These are phyloP conservation scores for Yarrowia keelungensis DNA, from an alignment of 805 yeast genomes.

Conservation along the genomic window DNA sequence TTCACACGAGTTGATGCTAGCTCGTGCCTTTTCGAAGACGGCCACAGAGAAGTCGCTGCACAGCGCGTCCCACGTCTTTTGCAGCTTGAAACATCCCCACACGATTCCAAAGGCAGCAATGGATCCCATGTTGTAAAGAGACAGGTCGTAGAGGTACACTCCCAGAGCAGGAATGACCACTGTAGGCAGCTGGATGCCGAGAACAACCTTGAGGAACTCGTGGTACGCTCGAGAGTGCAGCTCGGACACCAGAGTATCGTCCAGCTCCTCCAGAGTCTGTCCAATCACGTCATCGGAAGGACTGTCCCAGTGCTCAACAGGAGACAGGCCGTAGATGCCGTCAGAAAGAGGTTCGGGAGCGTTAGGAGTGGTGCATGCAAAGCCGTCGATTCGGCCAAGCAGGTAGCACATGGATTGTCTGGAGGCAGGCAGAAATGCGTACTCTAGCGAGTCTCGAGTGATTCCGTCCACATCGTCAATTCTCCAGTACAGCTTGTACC, in stretches of 20 bases:
- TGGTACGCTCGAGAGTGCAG: constrained; percentile 47
- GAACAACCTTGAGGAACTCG: constrained; percentile 42
- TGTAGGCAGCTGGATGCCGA: constrained; percentile 51
- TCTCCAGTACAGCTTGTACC: constrained; percentile 51
- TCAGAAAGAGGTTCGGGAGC: constrained; percentile 14
- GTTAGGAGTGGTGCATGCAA: constrained; percentile 38
- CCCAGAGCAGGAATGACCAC: constrained; percentile 48
- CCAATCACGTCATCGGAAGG: constrained; percentile 36
- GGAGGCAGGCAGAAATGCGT: constrained; percentile 47
- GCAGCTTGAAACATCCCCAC: constrained; percentile 50
- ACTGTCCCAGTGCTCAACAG: constrained; percentile 19
- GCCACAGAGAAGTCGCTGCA: constrained; percentile 43
- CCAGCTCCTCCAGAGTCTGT: constrained; percentile 37
- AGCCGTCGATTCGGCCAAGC: constrained; percentile 48
- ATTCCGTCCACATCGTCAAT: constrained; percentile 51
- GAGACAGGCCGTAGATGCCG: constrained; percentile 12
- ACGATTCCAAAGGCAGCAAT: constrained; percentile 51
- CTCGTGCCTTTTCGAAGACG: constrained; percentile 45
- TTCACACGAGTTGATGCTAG: constrained; percentile 47
- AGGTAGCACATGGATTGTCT: constrained; percentile 46
- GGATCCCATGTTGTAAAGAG: constrained; percentile 50
- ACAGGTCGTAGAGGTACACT: constrained; percentile 46
- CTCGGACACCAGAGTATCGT: constrained; percentile 40
- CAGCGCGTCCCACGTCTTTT: constrained; percentile 48
- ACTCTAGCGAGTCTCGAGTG: constrained; percentile 41